A percentile compares a stretch with the other conserved stretches of the same genome.
Conservation (phyloP, 2,329 filamentous ascomycete species). For the Fusarium tjaetaba region DNA sequence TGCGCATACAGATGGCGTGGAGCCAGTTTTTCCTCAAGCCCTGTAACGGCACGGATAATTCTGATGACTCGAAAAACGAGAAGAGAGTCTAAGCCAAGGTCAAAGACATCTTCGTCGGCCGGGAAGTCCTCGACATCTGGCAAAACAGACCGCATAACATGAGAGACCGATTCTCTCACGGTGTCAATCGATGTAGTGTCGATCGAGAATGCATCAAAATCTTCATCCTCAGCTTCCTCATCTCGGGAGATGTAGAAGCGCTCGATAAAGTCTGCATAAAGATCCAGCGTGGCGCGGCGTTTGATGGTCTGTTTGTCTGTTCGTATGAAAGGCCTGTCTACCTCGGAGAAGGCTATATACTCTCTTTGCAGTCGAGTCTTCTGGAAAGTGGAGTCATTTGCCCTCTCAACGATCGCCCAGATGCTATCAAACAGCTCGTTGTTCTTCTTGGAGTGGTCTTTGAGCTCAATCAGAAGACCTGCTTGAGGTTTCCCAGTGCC, state of each 20-base stretch:
- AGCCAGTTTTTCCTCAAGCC: neutral
- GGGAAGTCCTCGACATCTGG: neutral
- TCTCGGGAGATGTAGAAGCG: neutral
- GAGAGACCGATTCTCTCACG: neutral
- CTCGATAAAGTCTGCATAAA: conserved; percentile 1
- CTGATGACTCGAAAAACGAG: neutral
- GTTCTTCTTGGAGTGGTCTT: neutral
- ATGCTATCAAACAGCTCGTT: conserved; percentile 7
- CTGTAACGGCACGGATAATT: neutral
- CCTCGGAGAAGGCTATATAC: neutral
- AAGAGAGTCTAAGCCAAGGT: neutral
- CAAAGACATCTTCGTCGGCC: neutral
- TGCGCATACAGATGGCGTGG: neutral
- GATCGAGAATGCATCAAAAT: neutral
- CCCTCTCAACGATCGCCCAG: neutral
- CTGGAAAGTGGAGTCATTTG: conserved; percentile 1
- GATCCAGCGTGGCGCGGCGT: neutral
- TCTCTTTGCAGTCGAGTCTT: neutral
- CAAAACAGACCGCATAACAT: neutral
- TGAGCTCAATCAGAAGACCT: neutral
- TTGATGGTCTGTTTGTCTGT: conserved; percentile 10
- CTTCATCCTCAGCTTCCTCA: neutral
- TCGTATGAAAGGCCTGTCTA: neutral
- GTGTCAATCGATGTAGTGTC: neutral
- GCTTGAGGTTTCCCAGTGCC: neutral